Evolutionary conservation across 108 stramenopile species (phyloP), one percentile per base, ranked within the genome.

Genomic region (Skeletonema grethae): DNA sequence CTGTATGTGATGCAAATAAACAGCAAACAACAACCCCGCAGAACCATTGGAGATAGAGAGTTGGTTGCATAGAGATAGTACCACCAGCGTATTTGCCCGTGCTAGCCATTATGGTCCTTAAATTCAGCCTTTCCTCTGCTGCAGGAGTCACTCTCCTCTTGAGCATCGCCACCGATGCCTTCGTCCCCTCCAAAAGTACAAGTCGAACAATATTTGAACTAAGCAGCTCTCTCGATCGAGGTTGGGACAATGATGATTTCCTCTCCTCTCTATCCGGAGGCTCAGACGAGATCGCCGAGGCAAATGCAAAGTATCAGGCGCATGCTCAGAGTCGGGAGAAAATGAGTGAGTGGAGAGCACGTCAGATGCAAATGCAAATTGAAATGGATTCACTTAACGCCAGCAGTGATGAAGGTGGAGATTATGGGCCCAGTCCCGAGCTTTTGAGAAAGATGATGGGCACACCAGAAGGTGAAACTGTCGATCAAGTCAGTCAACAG

Each of bases 241-340:
- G 60, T 53, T 86, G 86, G 88, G 88, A 89, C 75, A 89, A 89
- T 48, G 64, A 63, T 18, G 85, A 87, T 69, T 89, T 87, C 60
- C 75, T 87, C 10, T 57, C 79, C 0, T 67, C 82, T 28, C 72
- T 88, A 10, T 70, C 70, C 8, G 67, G 73, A 38, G 61, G 67
- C 0, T 15, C 41, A 15, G 48, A 83, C 16, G 78, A 75, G 8
- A 61, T 66, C 4, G 74, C 75, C 22, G 34, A 80, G 39, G 82
- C 79, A 34, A 83, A 76, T 29, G 79, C 76, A n/a, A 36, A 64
- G 20, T 85, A 85, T 43, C 32, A 78, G 4, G 28, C 55, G 5
- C 64, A 73, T 59, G 45, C 64, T 43, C 63, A 69, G 8, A 78
- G 64, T 45, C 56, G 57, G 1, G 55, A 35, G 38, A 48, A 71